A percentile compares a stretch with the other conserved stretches of the same genome.
Evolutionary conservation across 805 yeast species (phyloP).

Genomic region (Metschnikowia rubicola): DNA sequence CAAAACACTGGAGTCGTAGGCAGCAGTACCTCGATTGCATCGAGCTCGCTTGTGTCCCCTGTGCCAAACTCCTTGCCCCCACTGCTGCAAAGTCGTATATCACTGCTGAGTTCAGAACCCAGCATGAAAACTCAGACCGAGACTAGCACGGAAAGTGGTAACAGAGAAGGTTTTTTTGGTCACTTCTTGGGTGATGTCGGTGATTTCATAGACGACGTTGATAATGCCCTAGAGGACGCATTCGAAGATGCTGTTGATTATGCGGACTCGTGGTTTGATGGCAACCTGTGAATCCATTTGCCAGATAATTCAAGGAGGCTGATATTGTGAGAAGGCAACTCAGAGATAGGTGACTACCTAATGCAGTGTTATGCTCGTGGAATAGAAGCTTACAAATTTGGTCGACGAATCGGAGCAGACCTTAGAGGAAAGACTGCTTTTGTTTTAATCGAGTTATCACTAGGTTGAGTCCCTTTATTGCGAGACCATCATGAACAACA

Average conservation of each 20-base stretch:
- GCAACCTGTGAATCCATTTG: constrained; percentile 2
- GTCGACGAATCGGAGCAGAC: too few species aligned
- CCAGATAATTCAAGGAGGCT: too few species aligned
- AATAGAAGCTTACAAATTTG: too few species aligned
- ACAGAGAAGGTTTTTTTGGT: constrained; percentile 8
- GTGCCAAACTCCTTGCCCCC: neutral
- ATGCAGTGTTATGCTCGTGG: too few species aligned
- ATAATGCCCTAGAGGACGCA: constrained; percentile 16
- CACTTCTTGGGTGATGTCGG: constrained; percentile 17
- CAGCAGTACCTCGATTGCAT: neutral
- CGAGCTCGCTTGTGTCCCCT: neutral
- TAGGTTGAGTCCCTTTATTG: too few species aligned
- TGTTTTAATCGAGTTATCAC: too few species aligned
- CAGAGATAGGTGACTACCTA: too few species aligned
- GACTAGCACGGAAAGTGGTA: neutral
- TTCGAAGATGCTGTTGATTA: constrained; percentile 13
- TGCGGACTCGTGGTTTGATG: constrained; percentile 10
- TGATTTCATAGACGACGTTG: constrained; percentile 15
- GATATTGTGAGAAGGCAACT: too few species aligned
- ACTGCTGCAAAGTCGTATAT: neutral
- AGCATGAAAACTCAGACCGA: neutral
- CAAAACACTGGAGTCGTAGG: neutral
- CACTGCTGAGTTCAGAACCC: neutral
- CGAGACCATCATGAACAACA: too few species aligned
- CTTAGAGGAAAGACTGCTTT: too few species aligned